These are phyloP conservation scores for Tritrichomonas foetus DNA, from an alignment of 208 protist species.

Conservation along the genomic window DNA sequence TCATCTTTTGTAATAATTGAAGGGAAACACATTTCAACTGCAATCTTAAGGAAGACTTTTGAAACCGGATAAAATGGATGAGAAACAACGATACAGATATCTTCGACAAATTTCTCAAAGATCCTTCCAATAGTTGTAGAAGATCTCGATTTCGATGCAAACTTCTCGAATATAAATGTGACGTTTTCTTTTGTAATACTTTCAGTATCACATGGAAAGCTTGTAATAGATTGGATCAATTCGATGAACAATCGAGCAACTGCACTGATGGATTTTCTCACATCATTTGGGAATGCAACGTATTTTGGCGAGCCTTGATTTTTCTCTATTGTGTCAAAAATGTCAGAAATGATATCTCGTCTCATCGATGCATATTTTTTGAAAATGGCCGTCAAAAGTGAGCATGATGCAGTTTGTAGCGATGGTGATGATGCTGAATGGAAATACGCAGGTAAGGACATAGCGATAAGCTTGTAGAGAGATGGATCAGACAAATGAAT, in stretches of 20 bases:
- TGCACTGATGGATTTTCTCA: not conserved
- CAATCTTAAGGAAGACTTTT: not conserved
- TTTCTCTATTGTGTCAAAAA: not conserved
- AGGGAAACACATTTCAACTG: not conserved
- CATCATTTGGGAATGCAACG: not conserved
- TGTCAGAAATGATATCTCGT: not conserved
- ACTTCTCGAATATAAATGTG: not conserved
- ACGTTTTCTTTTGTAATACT: not conserved
- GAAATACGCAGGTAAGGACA: not conserved
- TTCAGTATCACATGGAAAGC: slow-evolving; percentile 17
- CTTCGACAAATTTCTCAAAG: not conserved
- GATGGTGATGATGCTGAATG: not conserved
- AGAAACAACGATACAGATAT: not conserved
- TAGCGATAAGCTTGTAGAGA: not conserved
- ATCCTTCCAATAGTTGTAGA: too few species aligned
- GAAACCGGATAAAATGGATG: not conserved
- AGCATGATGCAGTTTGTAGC: not conserved
- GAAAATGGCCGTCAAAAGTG: not conserved
- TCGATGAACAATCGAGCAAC: not conserved
- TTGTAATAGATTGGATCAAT: not conserved
- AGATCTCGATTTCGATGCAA: not conserved
- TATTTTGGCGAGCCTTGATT: not conserved
- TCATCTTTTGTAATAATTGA: not conserved
- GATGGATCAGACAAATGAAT: not conserved
- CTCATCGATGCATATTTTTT: not conserved